Evolutionary conservation across 1,284 basidiomycete species (phyloP), one percentile per base, ranked within the genome.

Genomic region (Xerocomus nothofagi): DNA sequence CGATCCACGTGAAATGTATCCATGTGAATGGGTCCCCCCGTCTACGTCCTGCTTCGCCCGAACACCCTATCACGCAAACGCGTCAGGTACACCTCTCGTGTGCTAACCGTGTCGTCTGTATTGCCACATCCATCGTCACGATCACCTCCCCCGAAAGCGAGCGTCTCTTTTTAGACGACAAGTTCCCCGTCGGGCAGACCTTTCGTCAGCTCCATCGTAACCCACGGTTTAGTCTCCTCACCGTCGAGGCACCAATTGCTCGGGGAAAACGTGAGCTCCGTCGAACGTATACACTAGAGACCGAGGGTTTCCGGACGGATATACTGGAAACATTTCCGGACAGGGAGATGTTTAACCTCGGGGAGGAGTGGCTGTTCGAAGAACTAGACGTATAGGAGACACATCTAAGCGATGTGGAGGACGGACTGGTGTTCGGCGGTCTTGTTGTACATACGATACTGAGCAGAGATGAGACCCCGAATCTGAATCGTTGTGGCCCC

Each of bases 131-230:
- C 37, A 76, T 73, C 3, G 81, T 86, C 38, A 76, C 74, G 37
- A 76, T 86, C 53, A 78, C 76, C 1, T 79, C 77, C 1, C 71
- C 79, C 0, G 65, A 70, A 26, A 73, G 73, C 56, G 83, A 81
- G n/a, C 74, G 73, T 47, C 73, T 84, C 37, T 82, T 86, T 64
- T 72, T 87, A 12, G 78, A 82, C 47, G 82, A 86, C 54, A 82
- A 81, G 56, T 86, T 78, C 50, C 81, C 82, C 14, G 82, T 87
- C n/a, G 84, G 85, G 2, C 84, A 87, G 63, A 78, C 82, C 55
- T 85, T 86, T 63, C 69, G 78, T 21, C 77, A 78, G 30, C 65
- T 86, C 36, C 72, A 71, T 29, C 72, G 71, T 33, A 68, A 71
- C 4, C 82, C 84, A 0, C 71, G 72, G 29, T 87, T 86, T 57